A percentile compares a stretch with the other conserved stretches of the same genome.
phyloP scores from a whole-genome alignment of 345 rosid species.

The Linum tenue region DNA sequence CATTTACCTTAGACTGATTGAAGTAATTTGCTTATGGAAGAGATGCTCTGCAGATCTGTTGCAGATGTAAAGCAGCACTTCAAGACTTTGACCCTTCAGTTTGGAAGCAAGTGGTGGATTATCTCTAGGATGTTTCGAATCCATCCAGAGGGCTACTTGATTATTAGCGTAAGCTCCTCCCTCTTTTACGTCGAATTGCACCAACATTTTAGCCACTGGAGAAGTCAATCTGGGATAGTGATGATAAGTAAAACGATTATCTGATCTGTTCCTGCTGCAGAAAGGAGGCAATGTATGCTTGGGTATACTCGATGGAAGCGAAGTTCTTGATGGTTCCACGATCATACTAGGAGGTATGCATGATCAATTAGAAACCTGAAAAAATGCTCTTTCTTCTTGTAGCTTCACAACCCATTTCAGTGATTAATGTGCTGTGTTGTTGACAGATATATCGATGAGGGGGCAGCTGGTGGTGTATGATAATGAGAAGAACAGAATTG shows the following conservation, averaged over 20 bases:
- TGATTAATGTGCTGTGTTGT: background rate
- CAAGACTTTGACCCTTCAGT: slow-evolving; percentile 71
- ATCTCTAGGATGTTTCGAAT: slow-evolving; percentile 49
- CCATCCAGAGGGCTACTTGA: slow-evolving; percentile 75
- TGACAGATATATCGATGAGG: slow-evolving; percentile 62
- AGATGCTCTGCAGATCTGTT: slow-evolving; percentile 42
- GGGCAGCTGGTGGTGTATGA: slow-evolving; percentile 70
- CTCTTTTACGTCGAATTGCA: background rate
- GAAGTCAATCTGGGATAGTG: slow-evolving; percentile 1
- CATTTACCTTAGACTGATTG: too few relatives aligned
- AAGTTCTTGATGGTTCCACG: slow-evolving; percentile 66
- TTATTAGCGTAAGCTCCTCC: slow-evolving; percentile 51
- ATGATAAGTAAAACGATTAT: background rate
- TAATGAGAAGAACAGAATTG: slow-evolving; percentile 60
- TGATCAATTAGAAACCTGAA: background rate
- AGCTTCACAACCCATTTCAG: background rate
- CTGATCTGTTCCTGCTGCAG: slow-evolving; percentile 31
- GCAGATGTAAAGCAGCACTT: slow-evolving; percentile 51
- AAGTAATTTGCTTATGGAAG: too few relatives aligned
- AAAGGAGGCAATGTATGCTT: slow-evolving; percentile 71
- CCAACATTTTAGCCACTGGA: background rate
- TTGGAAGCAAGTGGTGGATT: slow-evolving; percentile 87
- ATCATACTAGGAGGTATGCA: slow-evolving; percentile 73
- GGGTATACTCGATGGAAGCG: slow-evolving; percentile 85
- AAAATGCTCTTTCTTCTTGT: background rate